A percentile compares a stretch with the other conserved stretches of the same genome.
phyloP scores from a whole-genome alignment of 805 yeast genomes.

The Metschnikowia lochheadii region DNA sequence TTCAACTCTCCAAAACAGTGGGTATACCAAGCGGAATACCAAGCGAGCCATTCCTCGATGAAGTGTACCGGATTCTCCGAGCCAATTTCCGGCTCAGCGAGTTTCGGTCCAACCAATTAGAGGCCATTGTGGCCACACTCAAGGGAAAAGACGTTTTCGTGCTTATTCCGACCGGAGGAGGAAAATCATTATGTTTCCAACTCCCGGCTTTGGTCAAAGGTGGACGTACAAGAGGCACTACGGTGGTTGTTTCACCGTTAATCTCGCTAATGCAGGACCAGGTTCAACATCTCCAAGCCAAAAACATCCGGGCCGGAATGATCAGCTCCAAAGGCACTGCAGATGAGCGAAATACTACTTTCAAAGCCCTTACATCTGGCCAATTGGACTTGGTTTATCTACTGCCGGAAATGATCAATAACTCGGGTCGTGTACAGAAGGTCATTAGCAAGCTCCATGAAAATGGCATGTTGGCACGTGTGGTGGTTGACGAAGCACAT shows the following conservation, averaged over 20 bases:
- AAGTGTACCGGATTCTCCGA: conserved; percentile 55
- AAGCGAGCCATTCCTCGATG: conserved; percentile 55
- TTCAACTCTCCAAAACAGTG: conserved; percentile 13
- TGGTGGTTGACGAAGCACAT: conserved; percentile 96
- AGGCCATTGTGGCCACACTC: conserved; percentile 75
- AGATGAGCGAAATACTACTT: conserved; percentile 58
- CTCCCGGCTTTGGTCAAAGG: conserved; percentile 80
- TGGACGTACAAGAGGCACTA: conserved; percentile 77
- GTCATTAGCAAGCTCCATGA: conserved; percentile 57
- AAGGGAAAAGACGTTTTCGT: conserved; percentile 87
- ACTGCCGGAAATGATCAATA: conserved; percentile 91
- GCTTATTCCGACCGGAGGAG: conserved; percentile 98
- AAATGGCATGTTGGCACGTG: conserved; percentile 62
- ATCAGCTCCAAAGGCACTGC: conserved; percentile 71
- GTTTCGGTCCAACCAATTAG: conserved; percentile 81
- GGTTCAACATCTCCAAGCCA: conserved; percentile 69
- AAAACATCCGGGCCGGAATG: conserved; percentile 79
- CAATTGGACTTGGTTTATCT: conserved; percentile 72
- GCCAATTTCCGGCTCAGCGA: conserved; percentile 57
- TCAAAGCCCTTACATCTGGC: conserved; percentile 61
- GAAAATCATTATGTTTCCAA: conserved; percentile 93
- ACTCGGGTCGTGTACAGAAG: conserved; percentile 62
- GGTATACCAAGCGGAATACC: background rate
- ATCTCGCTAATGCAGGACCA: conserved; percentile 98
- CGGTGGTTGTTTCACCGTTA: conserved; percentile 89